Percentiles rank a stretch among this genome's conserved stretches.
phyloP scores from a whole-genome alignment of 768 basidiomycete species.

The Mycena rebaudengoi region DNA sequence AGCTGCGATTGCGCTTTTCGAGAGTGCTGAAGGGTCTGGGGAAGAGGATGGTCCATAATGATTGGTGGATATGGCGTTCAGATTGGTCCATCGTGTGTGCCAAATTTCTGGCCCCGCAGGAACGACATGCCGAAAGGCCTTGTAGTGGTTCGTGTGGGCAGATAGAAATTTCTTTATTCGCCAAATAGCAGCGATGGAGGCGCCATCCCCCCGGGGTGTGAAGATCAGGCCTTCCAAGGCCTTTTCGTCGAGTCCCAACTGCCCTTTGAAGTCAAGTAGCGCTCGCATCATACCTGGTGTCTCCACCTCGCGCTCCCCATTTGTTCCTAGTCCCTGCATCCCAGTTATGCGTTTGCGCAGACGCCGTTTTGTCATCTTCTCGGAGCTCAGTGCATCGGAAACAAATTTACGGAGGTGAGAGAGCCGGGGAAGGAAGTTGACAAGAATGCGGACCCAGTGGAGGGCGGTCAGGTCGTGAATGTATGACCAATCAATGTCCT shows the following conservation, averaged over 20 bases:
- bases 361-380: conserved; percentile 23
- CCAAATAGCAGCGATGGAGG: conserved; percentile 27
- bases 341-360: conserved; percentile 28
- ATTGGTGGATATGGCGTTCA: conserved; percentile 27
- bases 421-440: conserved; percentile 32
- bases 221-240: conserved; percentile 24
- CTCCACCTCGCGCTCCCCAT: conserved; percentile 27
- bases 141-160: conserved; percentile 20
- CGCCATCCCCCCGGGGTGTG: conserved; percentile 26
- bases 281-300: conserved; percentile 31
- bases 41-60: conserved; percentile 25
- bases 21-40: conserved; percentile 27
- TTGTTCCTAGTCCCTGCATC: conserved; percentile 32
- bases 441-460: conserved; percentile 32
- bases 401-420: conserved; percentile 21
- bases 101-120: conserved; percentile 27
- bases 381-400: conserved; percentile 19
- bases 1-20: conserved; percentile 19
- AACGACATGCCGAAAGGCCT: conserved; percentile 27
- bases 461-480: conserved; percentile 22
- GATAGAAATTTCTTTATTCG: conserved; percentile 26
- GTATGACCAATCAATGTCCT: conserved; percentile 26
- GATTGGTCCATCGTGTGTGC: conserved; percentile 28
- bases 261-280: conserved; percentile 12
- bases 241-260: conserved; percentile 27